Base-by-base conservation (phyloP, 2,329 filamentous ascomycete species). In the Knoxdaviesia proteae region DNA sequence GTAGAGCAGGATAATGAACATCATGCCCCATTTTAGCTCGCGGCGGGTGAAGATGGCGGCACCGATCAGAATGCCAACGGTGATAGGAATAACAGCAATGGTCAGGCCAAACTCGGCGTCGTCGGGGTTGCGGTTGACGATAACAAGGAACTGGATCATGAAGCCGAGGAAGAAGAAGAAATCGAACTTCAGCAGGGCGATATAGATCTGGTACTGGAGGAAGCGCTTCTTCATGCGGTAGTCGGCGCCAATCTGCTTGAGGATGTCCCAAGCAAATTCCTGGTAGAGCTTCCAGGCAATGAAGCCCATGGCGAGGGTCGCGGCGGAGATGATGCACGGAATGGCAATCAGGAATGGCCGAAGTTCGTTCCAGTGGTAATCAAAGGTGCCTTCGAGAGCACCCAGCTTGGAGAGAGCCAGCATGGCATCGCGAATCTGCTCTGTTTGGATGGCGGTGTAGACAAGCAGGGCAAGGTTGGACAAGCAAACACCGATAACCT, bases 101-200 rank as follows among this genome's bases (percentile, higher is more conserved):
- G 92, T 98, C 42, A 96, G 68, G 43, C 72, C 80, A 52, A 90
- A 84, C 58, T 98, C 90, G 52, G 75, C 65, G 47, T 79, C 71
- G 40, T 70, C 69, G 49, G 71, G 65, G 46, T 66, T 71, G 38
- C 68, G 65, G 38, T 74, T 78, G 46, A 98, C 86, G 46, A 96
- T 81, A 52, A 98, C 88, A 43, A 96, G 72, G 60, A 98, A 98
- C 56, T 98, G 90, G 39, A 98, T 84, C 6, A 90, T 96, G 60
- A 98, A 98, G 43, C 88, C 90, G 41, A 98, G 75, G 69, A 98
- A 98, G 68, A 98, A 96, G 75, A 98, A 98, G 62, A 98, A 96
- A 63, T 98, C 90, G 59, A 98, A 98, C 61, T 98, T 98, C 49
- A 98, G 71, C 7, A 98, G 72, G 35, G 90, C 84, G 54, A 98